Evolutionary conservation across 371 early-diverging fungal species (phyloP), one percentile per base, ranked within the genome.

Genomic region (Ordospora pajunii): DNA sequence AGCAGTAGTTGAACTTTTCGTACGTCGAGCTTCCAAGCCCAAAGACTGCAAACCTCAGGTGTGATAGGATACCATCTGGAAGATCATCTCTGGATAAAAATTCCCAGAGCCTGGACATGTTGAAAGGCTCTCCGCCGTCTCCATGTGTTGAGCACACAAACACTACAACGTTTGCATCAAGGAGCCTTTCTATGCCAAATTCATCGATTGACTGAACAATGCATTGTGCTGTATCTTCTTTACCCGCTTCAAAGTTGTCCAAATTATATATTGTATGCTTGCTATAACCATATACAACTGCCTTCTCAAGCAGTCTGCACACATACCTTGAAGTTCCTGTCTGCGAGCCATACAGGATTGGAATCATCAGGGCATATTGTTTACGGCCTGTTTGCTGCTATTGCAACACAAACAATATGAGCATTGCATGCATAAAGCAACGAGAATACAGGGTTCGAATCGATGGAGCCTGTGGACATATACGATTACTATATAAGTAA

Each of bases 1-100:
- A 90, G 9, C 93, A 90, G 83, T 88, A 93, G 83, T 96, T 96
- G 87, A 90, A 97, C 32, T 81, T 73, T 21, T 58, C 22, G 67
- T 80, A 83, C 11, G 70, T 72, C 27, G 85, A 83, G 70, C 82
- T 82, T 21, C 85, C 85, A n/a, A 85, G 65, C 0, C 80, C 83
- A 64, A 81, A 76, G 21, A 83, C 76, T 22, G 82, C 77, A 77
- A 81, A 84, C 19, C 50, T 67, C 11, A 81, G 67, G 19, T 75
- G 62, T 10, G 58, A 51, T 27, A 80, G 54, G 19, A 50, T 12
- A 22, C 37, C 51, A 45, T 54, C 63, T 73, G 72, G 58, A 17
- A 75, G n/a, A 22, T 53, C 53, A 67, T 63, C 63, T 40, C 77
- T 65, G 44, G n/a, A 69, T 21, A 83, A 19, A 42, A 48, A 68